Conservation (phyloP, 495 filamentous ascomycete genomes). For the Glarea lozoyensis region DNA sequence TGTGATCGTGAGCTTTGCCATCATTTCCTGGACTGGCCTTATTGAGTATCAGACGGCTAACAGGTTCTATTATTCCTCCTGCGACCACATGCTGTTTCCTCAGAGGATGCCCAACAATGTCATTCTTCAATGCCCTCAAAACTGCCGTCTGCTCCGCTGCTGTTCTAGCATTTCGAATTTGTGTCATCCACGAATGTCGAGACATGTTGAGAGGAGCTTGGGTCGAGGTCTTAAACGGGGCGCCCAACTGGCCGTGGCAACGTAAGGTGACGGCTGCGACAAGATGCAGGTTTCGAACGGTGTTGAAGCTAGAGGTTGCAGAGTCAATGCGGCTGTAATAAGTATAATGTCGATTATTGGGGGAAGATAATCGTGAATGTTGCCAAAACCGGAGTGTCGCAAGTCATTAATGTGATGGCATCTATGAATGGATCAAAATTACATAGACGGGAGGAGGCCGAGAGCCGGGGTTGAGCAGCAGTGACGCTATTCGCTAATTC, state of each 20-base stretch:
- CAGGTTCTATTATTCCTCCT: constrained; percentile 56
- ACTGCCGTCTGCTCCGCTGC: constrained; percentile 51
- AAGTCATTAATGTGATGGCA: neutral
- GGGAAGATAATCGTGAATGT: too few species aligned
- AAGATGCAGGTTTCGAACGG: too few species aligned
- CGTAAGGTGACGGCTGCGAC: too few species aligned
- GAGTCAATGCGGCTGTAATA: too few species aligned
- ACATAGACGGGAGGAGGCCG: too few species aligned
- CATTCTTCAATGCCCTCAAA: constrained; percentile 73
- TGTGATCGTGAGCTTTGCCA: constrained; percentile 28
- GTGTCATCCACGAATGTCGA: constrained; percentile 32
- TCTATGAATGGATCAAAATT: too few species aligned
- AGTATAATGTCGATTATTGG: too few species aligned
- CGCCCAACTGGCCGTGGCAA: too few species aligned
- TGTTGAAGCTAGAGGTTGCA: too few species aligned
- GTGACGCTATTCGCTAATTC: too few species aligned
- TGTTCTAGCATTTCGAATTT: constrained; percentile 53
- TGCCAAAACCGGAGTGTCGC: neutral
- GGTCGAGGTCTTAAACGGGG: neutral
- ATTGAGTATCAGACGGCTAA: constrained; percentile 49
- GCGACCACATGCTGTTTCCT: constrained; percentile 71
- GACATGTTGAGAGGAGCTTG: constrained; percentile 13
- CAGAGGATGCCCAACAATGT: constrained; percentile 80
- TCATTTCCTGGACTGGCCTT: constrained; percentile 17
- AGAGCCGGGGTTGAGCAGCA: too few species aligned